Conservation (phyloP, 2,329 filamentous ascomycete species). For the Fusarium pseudocircinatum region DNA sequence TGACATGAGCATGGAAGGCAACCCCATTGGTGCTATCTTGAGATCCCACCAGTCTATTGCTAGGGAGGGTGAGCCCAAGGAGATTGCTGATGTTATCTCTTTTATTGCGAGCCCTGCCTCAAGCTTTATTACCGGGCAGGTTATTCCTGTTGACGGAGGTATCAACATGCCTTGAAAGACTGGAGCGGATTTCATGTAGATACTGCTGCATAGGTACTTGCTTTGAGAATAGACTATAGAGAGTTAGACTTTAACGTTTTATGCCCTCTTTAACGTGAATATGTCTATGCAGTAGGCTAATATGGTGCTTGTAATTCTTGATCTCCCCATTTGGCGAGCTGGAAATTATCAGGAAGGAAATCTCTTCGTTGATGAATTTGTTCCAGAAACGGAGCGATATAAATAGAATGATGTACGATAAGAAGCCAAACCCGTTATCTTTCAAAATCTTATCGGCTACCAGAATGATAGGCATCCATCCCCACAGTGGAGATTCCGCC, state of each 20-base stretch:
- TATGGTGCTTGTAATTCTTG: too few species aligned
- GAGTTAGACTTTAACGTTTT: not conserved
- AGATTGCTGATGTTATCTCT: not conserved
- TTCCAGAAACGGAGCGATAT: not conserved
- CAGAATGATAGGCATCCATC: not conserved
- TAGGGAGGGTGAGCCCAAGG: not conserved
- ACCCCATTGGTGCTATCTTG: not conserved
- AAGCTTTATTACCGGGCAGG: slow-evolving; percentile 14
- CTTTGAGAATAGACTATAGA: not conserved
- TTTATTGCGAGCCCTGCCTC: slow-evolving; percentile 5
- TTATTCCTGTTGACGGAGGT: slow-evolving; percentile 11
- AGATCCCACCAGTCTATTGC: slow-evolving; percentile 3
- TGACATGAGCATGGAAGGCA: slow-evolving; percentile 7
- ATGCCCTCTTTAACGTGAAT: rapidly evolving
- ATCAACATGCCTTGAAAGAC: not conserved
- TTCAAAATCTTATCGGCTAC: not conserved
- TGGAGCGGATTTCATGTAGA: not conserved
- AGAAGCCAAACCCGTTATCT: not conserved
- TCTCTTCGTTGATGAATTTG: too few species aligned
- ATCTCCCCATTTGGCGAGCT: too few species aligned
- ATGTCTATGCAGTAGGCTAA: not conserved
- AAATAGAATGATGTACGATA: not conserved
- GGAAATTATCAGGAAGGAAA: too few species aligned
- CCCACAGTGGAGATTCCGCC: not conserved
- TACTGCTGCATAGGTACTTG: rapidly evolving